Percentiles rank a stretch among this genome's conserved stretches.
Evolutionary conservation across 148 eudicot genomes (phyloP).

Genomic region (Chenopodium quinoa): DNA sequence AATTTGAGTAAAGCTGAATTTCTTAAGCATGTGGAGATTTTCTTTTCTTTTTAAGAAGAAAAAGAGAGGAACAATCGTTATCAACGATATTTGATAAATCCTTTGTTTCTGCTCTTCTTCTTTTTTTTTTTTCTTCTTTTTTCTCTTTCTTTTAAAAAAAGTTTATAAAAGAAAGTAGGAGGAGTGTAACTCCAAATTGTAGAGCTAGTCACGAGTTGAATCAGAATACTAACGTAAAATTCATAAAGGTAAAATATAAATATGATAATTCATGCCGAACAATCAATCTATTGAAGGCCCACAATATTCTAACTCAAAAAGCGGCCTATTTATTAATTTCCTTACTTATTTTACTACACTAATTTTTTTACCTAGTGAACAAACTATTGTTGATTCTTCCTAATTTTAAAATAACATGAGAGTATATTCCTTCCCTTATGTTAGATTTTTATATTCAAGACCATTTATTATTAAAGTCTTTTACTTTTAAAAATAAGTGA

Average conservation of each 20-base stretch:
- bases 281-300: too few relatives aligned
- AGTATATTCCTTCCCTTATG: slow-evolving; percentile 20
- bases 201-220: neutral
- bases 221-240: too few relatives aligned
- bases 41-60: slow-evolving; percentile 7
- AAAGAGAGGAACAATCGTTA: slow-evolving; percentile 27
- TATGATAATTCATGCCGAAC: too few relatives aligned
- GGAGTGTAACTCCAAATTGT: too few relatives aligned
- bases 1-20: slow-evolving; percentile 15
- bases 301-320: too few relatives aligned
- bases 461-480: neutral
- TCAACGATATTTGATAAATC: slow-evolving; percentile 31
- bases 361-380: neutral
- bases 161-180: neutral
- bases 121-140: slow-evolving; percentile 11
- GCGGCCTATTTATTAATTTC: too few relatives aligned
- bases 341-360: too few relatives aligned
- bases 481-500: neutral
- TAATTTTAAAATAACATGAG: neutral
- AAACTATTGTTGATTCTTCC: slow-evolving; percentile 11
- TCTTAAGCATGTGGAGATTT: slow-evolving; percentile 10
- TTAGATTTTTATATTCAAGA: slow-evolving; percentile 3
- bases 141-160: slow-evolving; percentile 9
- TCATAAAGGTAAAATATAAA: too few relatives aligned
- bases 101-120: slow-evolving; percentile 7